Conservation (phyloP, 106 monocot genomes). For the Alisma plantagoaquatica region DNA sequence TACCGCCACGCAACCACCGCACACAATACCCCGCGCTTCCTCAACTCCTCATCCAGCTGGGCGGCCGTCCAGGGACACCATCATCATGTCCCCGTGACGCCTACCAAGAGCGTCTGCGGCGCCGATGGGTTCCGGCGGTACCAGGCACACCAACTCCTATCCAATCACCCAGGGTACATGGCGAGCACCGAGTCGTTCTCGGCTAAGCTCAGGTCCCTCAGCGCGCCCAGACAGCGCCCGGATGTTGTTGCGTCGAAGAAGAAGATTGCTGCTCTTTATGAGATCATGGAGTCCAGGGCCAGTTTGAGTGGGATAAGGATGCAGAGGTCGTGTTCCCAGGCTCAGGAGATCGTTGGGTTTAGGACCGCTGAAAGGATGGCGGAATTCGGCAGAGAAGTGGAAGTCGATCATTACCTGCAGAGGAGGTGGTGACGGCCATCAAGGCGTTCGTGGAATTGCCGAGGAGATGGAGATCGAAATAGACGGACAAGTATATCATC, state of each 20-base stretch:
- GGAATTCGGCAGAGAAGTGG: slow-evolving; percentile 6
- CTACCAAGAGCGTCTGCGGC: slow-evolving; percentile 15
- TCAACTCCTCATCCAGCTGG: too few relatives aligned
- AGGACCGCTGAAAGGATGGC: slow-evolving; percentile 22
- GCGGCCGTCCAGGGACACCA: not conserved
- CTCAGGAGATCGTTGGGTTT: slow-evolving; percentile 40
- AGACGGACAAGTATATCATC: too few relatives aligned
- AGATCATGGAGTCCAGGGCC: slow-evolving; percentile 39
- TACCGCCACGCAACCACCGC: slow-evolving; percentile 14
- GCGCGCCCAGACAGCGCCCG: slow-evolving; percentile 73
- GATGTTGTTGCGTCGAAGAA: slow-evolving; percentile 19
- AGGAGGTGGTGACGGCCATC: not conserved
- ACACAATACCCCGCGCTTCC: slow-evolving; percentile 17
- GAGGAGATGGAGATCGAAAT: too few relatives aligned
- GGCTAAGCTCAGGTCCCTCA: slow-evolving; percentile 80
- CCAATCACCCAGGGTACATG: slow-evolving; percentile 65
- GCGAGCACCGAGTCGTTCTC: slow-evolving; percentile 71
- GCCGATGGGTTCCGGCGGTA: not conserved
- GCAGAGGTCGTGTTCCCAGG: slow-evolving; percentile 34
- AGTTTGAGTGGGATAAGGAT: slow-evolving; percentile 47
- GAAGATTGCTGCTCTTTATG: slow-evolving; percentile 29
- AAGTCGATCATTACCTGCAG: not conserved
- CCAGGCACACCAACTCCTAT: slow-evolving; percentile 48
- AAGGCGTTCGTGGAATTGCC: too few relatives aligned
- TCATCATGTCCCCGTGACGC: not conserved